Evolutionary conservation across 2,329 filamentous ascomycete species (phyloP).

Genomic region (Dichotomopilus funicola): DNA sequence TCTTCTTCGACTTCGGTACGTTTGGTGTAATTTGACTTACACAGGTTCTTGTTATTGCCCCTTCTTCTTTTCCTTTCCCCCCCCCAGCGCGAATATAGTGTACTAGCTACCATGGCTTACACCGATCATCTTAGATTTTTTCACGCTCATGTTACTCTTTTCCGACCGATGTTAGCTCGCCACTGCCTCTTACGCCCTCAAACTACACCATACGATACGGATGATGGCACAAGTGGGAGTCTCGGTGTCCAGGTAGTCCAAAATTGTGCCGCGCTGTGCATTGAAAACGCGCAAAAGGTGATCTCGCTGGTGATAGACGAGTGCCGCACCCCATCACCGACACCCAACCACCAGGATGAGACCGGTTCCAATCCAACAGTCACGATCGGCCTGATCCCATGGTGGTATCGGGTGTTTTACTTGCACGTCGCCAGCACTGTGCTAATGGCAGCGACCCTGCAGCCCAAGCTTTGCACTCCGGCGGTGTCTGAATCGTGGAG

Average conservation of each 20-base stretch:
- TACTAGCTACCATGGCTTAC: no score
- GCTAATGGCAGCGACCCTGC: neutral
- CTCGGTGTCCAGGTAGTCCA: neutral
- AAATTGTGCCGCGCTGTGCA: neutral
- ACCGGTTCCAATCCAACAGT: neutral
- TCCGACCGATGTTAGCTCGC: neutral
- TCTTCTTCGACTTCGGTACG: neutral
- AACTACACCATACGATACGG: neutral
- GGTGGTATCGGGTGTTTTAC: conserved; percentile 1
- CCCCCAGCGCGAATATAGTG: no score
- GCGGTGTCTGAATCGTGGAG: neutral
- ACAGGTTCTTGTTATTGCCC: no score
- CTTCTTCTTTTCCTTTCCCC: no score
- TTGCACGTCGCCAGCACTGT: neutral
- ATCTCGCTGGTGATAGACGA: neutral
- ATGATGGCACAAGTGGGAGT: neutral
- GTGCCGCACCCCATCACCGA: neutral
- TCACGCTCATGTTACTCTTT: neutral
- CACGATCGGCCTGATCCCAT: neutral
- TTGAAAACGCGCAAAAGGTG: neutral
- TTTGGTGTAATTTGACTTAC: neutral
- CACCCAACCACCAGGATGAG: no score
- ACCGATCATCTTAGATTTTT: neutral
- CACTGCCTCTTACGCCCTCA: neutral
- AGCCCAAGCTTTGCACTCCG: neutral